These are phyloP conservation scores for Babesia bigemina DNA, from an alignment of 169 alveolate genomes.

Conservation along the genomic window DNA sequence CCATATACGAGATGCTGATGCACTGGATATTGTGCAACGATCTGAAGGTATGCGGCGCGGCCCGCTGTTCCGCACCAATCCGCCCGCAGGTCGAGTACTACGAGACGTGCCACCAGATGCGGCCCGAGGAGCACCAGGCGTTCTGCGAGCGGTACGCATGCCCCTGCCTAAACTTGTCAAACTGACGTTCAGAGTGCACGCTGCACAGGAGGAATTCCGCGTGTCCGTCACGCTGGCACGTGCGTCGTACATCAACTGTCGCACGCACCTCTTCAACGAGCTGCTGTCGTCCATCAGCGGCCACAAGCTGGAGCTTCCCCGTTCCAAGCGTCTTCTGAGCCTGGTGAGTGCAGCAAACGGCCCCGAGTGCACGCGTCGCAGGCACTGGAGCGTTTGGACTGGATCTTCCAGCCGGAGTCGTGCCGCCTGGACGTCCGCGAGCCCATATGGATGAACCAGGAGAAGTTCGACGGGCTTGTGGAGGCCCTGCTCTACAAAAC, in stretches of 20 bases:
- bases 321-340: slow-evolving; percentile 21
- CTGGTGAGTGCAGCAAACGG: neutral
- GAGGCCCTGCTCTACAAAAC: slow-evolving; percentile 49
- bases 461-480: slow-evolving; percentile 32
- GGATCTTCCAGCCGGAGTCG: slow-evolving; percentile 69
- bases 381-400: slow-evolving; percentile 55
- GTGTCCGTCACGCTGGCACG: slow-evolving; percentile 48
- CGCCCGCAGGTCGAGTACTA: slow-evolving; percentile 53
- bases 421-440: slow-evolving; percentile 22
- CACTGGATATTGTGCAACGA: slow-evolving; percentile 66
- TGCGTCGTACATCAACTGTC: slow-evolving; percentile 62
- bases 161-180: neutral
- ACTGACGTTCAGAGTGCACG: slow-evolving; percentile 29
- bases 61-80: neutral
- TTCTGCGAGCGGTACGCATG: slow-evolving; percentile 37
- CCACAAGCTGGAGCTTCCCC: slow-evolving; percentile 12
- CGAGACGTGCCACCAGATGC: slow-evolving; percentile 50
- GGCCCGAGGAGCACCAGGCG: slow-evolving; percentile 36
- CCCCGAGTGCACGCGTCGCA: neutral
- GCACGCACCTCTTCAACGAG: slow-evolving; percentile 63
- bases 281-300: slow-evolving; percentile 37
- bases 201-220: slow-evolving; percentile 57
- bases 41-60: slow-evolving; percentile 36
- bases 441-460: slow-evolving; percentile 58
- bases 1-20: slow-evolving; percentile 55